A percentile compares a stretch with the other conserved stretches of the same genome.
Evolutionary conservation across 352 stramenopile species (phyloP).

Genomic region (Aphanomyces cochlioides): DNA sequence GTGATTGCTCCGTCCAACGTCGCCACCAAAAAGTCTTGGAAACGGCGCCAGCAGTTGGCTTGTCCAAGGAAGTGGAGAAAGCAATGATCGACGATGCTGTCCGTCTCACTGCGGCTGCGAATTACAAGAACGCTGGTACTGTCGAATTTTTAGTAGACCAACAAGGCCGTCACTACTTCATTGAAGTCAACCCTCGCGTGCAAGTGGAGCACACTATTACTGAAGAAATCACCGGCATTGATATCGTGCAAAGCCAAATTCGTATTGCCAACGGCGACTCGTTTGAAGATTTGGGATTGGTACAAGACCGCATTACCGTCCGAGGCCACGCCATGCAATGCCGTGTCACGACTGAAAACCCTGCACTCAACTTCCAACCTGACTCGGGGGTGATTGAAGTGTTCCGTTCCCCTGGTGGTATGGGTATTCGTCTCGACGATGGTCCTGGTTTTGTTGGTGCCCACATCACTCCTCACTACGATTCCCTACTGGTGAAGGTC

Average conservation of each 20-base stretch:
- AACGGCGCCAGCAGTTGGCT: conserved; percentile 87
- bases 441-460: conserved; percentile 94
- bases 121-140: conserved; percentile 96
- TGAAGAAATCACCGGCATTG: conserved; percentile 91
- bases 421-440: conserved; percentile 96
- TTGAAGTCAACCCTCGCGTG: conserved; percentile 98
- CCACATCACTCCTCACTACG: conserved; percentile 97
- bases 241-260: conserved; percentile 97
- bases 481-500: conserved; percentile 97
- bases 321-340: conserved; percentile 95
- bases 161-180: conserved; percentile 92
- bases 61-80: conserved; percentile 78
- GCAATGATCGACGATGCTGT: conserved; percentile 92
- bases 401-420: conserved; percentile 92
- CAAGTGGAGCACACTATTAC: conserved; percentile 94
- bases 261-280: conserved; percentile 89
- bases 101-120: conserved; percentile 83
- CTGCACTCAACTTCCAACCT: conserved; percentile 92
- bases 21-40: conserved; percentile 98
- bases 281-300: conserved; percentile 91
- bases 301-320: conserved; percentile 91
- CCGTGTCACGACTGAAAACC: conserved; percentile 95
- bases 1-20: conserved; percentile 97
- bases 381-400: conserved; percentile 96
- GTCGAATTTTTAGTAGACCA: conserved; percentile 98